These are phyloP conservation scores for Cladosporium oxysporum DNA, from an alignment of 2,329 filamentous ascomycete species.

Conservation along the genomic window DNA sequence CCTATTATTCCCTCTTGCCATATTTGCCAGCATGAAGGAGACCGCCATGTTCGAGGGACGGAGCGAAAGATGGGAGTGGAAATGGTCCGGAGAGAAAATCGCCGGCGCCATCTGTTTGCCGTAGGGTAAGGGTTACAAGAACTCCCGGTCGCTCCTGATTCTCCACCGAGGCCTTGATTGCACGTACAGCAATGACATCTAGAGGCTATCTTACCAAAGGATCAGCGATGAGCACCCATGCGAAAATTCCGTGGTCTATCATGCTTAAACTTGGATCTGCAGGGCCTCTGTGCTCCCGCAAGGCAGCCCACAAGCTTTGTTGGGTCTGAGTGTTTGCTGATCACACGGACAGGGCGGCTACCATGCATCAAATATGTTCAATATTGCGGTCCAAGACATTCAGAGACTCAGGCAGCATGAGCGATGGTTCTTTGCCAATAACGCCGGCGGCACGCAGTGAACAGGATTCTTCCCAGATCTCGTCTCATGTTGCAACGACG, in stretches of 20 bases:
- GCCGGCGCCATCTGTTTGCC: neutral
- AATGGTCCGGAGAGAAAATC: neutral
- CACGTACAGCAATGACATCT: neutral
- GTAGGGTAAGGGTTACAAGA: neutral
- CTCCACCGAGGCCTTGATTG: neutral
- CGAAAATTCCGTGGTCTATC: accelerated
- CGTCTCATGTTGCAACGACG: neutral
- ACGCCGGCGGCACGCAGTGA: neutral
- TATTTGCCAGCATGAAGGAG: neutral
- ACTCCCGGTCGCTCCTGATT: neutral
- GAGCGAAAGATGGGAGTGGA: neutral
- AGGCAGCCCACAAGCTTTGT: neutral
- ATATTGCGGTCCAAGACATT: neutral
- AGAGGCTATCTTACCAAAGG: neutral
- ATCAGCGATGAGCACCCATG: neutral
- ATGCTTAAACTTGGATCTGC: neutral
- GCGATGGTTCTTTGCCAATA: neutral
- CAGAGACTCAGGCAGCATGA: neutral
- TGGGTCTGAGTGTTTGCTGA: neutral
- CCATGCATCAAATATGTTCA: neutral
- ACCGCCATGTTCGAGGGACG: neutral
- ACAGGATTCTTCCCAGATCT: neutral
- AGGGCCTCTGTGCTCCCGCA: neutral
- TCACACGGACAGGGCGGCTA: neutral
- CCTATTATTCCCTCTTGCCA: neutral